Evolutionary conservation across 129 eudicot species (phyloP).

Genomic region (Escallonia herrerae): DNA sequence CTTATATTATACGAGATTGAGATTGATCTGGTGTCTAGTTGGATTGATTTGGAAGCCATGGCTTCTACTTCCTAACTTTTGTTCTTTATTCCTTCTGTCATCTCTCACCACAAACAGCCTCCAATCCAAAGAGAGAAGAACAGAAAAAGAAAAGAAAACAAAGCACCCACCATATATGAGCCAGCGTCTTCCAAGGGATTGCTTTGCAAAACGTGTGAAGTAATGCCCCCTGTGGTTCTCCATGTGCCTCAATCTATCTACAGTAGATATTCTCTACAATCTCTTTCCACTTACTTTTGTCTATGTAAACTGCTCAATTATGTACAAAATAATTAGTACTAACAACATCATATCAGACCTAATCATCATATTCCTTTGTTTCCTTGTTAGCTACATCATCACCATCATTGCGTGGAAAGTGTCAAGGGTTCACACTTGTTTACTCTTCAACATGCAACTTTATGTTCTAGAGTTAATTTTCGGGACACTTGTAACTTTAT

Average conservation of each 20-base stretch:
- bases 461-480: no score
- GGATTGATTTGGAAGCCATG: constrained; percentile 3
- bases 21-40: constrained; percentile 22
- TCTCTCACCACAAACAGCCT: not conserved
- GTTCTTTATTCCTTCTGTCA: not conserved
- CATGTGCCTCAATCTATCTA: constrained; percentile 64
- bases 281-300: constrained; percentile 23
- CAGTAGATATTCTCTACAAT: constrained; percentile 42
- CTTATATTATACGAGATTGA: constrained; percentile 17
- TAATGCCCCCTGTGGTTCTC: constrained; percentile 30
- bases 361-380: constrained; percentile 30
- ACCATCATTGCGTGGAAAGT: not conserved
- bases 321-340: not conserved
- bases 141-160: no score
- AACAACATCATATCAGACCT: constrained; percentile 29
- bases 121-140: not conserved
- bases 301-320: constrained; percentile 5
- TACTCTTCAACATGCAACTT: no score
- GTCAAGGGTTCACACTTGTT: not conserved
- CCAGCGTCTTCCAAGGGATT: constrained; percentile 27
- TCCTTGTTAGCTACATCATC: not conserved
- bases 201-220: constrained; percentile 32
- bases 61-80: not conserved
- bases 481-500: no score
- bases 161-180: not conserved